Evolutionary conservation across 257 asterid genomes (phyloP).

Genomic region (Penstemon eatonii): DNA sequence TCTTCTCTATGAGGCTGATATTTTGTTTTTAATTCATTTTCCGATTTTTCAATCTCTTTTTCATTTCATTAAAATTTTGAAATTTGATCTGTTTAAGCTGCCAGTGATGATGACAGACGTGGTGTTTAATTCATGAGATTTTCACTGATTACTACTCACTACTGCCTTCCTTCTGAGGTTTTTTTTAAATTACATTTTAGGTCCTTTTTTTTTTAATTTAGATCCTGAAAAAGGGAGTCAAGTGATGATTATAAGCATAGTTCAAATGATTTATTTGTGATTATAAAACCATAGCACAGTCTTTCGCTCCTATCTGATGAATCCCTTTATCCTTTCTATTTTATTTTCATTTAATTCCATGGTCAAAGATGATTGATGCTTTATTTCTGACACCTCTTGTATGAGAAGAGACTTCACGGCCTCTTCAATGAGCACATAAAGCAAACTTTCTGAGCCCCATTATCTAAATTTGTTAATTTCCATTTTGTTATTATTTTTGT

Average conservation of each 20-base stretch:
- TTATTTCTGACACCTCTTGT: conserved; percentile 90
- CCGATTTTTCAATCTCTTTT: not conserved
- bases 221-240: conserved; percentile 22
- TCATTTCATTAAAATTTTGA: not conserved
- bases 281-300: conserved; percentile 31
- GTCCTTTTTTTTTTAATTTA: not conserved
- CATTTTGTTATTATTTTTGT: not conserved
- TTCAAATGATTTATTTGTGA: conserved; percentile 45
- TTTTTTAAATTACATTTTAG: not conserved
- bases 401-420: conserved; percentile 57
- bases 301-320: conserved; percentile 71
- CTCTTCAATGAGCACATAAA: conserved; percentile 75
- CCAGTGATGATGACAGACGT: not conserved
- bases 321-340: not conserved
- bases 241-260: conserved; percentile 52
- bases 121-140: not conserved
- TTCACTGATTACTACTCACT: not conserved
- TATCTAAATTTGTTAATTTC: not conserved
- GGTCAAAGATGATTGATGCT: conserved; percentile 61
- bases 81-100: too few species aligned
- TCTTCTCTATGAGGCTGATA: conserved; percentile 21
- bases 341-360: not conserved
- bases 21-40: not conserved
- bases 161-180: conserved; percentile 5
- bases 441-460: conserved; percentile 68